Conservation (phyloP, 495 filamentous ascomycete species). For the Chlorociboria aeruginascens region DNA sequence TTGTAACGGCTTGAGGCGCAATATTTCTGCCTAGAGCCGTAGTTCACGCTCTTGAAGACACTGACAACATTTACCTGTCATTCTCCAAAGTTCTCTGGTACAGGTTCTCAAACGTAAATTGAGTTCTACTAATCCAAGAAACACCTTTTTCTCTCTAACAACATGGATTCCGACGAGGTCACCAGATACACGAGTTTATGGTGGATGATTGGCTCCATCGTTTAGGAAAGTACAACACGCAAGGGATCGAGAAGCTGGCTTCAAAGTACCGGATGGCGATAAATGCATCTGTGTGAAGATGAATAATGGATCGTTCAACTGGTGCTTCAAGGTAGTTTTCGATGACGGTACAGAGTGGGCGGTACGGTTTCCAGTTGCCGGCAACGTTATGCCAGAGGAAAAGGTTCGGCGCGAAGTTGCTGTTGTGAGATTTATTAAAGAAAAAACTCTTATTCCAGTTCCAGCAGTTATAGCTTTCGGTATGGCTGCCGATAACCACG, state of each 20-base stretch:
- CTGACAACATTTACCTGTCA: too few species aligned
- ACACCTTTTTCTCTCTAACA: too few species aligned
- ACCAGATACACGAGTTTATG: neutral
- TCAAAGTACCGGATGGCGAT: slow-evolving; percentile 9
- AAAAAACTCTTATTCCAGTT: slow-evolving; percentile 28
- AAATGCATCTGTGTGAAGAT: slow-evolving; percentile 8
- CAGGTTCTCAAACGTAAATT: too few species aligned
- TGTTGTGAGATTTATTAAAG: slow-evolving; percentile 6
- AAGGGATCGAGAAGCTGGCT: slow-evolving; percentile 7
- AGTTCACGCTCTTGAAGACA: too few species aligned
- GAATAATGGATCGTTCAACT: slow-evolving; percentile 25
- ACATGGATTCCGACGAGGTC: neutral
- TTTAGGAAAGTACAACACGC: neutral
- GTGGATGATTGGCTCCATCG: neutral
- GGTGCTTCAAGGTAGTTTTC: slow-evolving; percentile 25
- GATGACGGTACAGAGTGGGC: slow-evolving; percentile 24
- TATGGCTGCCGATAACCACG: slow-evolving; percentile 10
- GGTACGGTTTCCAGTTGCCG: slow-evolving; percentile 28
- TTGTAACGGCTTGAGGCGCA: too few species aligned
- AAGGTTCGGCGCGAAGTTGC: slow-evolving; percentile 6
- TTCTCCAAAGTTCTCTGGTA: too few species aligned
- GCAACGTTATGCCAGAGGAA: slow-evolving; percentile 18
- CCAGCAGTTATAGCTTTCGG: slow-evolving; percentile 26
- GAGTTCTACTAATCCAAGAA: too few species aligned
- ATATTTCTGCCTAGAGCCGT: too few species aligned